Evolutionary conservation across 352 stramenopile species (phyloP).

Genomic region (Phytophthora hybrid): DNA sequence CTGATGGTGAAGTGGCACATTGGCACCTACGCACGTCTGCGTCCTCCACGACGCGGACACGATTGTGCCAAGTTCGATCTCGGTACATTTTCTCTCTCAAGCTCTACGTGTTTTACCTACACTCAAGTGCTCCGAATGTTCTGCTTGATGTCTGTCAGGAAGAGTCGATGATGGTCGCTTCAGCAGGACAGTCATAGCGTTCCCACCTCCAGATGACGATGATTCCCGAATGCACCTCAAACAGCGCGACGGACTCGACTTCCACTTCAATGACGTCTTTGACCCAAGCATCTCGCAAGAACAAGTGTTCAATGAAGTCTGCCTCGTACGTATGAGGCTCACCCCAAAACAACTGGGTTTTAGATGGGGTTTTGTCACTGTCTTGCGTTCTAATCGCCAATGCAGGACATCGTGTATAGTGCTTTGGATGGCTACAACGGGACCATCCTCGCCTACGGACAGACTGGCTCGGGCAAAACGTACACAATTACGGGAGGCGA

Average conservation of each 20-base stretch:
- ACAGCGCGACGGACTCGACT: constrained; percentile 76
- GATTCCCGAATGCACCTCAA: constrained; percentile 73
- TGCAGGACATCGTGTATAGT: constrained; percentile 73
- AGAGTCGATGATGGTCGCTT: constrained; percentile 58
- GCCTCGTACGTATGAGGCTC: constrained; percentile 43
- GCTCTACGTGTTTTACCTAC: too few species aligned
- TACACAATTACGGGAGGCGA: constrained; percentile 90
- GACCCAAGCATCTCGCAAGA: constrained; percentile 72
- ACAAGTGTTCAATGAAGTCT: constrained; percentile 74
- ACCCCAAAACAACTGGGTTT: background rate
- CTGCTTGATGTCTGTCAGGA: constrained; percentile 45
- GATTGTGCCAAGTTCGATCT: constrained; percentile 73
- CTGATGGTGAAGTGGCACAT: constrained; percentile 82
- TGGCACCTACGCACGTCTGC: constrained; percentile 76
- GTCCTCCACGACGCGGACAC: constrained; percentile 60
- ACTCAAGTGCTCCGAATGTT: background rate
- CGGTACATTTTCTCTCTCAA: constrained; percentile 29
- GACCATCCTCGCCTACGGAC: constrained; percentile 77
- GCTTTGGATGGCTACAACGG: constrained; percentile 80
- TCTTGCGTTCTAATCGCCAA: background rate
- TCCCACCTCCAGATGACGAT: constrained; percentile 64
- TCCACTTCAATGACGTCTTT: constrained; percentile 79
- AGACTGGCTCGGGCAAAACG: constrained; percentile 79
- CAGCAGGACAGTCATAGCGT: constrained; percentile 58
- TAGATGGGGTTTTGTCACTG: background rate